phyloP scores from a whole-genome alignment of 2,329 filamentous ascomycete species.

The Cordyceps militaris region DNA sequence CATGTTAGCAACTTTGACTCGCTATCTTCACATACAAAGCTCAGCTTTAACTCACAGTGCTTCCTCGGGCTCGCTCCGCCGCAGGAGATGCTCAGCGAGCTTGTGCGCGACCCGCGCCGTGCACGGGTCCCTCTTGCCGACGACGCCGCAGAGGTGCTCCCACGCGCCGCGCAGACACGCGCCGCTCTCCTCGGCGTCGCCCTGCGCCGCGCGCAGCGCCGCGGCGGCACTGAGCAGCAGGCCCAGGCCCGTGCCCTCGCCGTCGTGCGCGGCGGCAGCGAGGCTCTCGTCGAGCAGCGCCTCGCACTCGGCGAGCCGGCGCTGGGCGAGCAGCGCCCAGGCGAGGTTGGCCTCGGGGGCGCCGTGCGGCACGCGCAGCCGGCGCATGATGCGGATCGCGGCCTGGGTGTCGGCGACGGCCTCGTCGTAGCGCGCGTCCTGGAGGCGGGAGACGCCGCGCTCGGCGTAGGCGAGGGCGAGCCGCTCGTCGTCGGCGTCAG shows the following conservation, averaged over 20 bases:
- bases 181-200: conserved; percentile 6
- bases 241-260: conserved; percentile 5
- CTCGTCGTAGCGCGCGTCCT: conserved; percentile 8
- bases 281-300: conserved; percentile 10
- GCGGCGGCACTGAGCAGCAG: conserved; percentile 10
- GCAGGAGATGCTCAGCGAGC: conserved; percentile 12
- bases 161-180: conserved; percentile 6
- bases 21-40: neutral
- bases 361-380: neutral
- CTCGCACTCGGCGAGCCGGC: conserved; percentile 7
- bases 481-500: conserved; percentile 12
- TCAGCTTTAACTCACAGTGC: conserved; percentile 9
- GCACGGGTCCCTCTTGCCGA: conserved; percentile 12
- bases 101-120: conserved; percentile 12
- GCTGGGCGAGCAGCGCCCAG: conserved; percentile 13
- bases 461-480: conserved; percentile 14
- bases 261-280: conserved; percentile 8
- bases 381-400: neutral
- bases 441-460: conserved; percentile 13
- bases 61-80: neutral
- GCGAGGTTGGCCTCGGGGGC: conserved; percentile 12
- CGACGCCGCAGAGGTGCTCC: conserved; percentile 10
- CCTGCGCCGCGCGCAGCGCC: conserved; percentile 9
- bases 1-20: neutral
- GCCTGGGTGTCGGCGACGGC: conserved; percentile 11